Percentiles rank a stretch among this genome's conserved stretches.
Evolutionary conservation across 805 yeast genomes (phyloP).

Genomic region (Saccharomyces jurei): DNA sequence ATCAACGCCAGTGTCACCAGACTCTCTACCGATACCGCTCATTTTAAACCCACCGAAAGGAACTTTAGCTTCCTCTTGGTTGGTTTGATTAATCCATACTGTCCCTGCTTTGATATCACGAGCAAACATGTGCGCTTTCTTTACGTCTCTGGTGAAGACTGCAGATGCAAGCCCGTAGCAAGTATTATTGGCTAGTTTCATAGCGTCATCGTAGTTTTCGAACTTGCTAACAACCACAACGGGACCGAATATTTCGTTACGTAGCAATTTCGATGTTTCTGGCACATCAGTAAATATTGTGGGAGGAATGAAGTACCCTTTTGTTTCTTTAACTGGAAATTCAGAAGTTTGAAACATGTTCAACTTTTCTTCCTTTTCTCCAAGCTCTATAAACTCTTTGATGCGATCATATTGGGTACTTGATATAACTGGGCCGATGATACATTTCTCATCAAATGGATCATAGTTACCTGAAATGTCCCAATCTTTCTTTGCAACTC

Average conservation of each 20-base stretch:
- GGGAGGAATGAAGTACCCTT: conserved; percentile 35
- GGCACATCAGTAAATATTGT: conserved; percentile 35
- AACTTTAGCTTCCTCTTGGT: conserved; percentile 51
- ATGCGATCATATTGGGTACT: conserved; percentile 38
- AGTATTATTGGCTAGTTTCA: conserved; percentile 35
- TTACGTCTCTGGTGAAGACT: conserved; percentile 60
- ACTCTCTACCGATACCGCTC: conserved; percentile 76
- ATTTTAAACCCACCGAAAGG: conserved; percentile 81
- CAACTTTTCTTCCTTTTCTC: conserved; percentile 40
- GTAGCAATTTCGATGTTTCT: conserved; percentile 31
- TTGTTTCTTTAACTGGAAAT: conserved; percentile 4
- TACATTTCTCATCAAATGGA: conserved; percentile 33
- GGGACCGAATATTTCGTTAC: conserved; percentile 41
- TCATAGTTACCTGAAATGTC: conserved; percentile 49
- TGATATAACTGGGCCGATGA: conserved; percentile 47
- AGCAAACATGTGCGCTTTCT: conserved; percentile 57
- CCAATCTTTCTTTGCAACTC: conserved; percentile 37
- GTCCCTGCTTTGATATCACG: conserved; percentile 56
- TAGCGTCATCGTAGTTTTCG: conserved; percentile 32
- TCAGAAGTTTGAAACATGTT: conserved; percentile 26
- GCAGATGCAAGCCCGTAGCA: conserved; percentile 38
- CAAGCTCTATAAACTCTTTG: conserved; percentile 36
- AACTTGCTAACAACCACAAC: conserved; percentile 35
- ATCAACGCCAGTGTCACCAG: conserved; percentile 65
- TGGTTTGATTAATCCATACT: conserved; percentile 62